Conservation (phyloP, 768 basidiomycete species). For the Leucosporidium creatinivorum region DNA sequence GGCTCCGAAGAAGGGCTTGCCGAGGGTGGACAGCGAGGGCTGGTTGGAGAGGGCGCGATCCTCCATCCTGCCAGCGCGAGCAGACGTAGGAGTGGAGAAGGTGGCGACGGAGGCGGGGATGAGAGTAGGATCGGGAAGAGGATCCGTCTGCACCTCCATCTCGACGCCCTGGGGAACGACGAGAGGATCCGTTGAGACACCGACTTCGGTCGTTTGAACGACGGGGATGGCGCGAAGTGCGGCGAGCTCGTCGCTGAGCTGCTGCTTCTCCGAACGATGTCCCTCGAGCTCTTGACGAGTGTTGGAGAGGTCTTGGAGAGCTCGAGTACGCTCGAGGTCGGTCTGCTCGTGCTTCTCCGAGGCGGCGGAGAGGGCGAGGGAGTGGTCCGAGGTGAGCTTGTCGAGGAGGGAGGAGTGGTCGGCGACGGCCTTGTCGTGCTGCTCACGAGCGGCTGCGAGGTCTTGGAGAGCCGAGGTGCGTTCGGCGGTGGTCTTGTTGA, state of each 20-base stretch:
- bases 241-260: background rate
- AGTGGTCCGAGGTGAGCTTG: no score
- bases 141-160: constrained; percentile 16
- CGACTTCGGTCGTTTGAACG: constrained; percentile 13
- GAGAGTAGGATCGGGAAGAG: background rate
- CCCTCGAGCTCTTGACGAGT: no score
- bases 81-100: background rate
- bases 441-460: background rate
- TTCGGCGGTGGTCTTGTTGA: no score
- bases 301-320: background rate
- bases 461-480: background rate
- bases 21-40: constrained; percentile 16
- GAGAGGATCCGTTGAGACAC: constrained; percentile 8
- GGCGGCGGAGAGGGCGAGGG: no score
- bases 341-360: no score
- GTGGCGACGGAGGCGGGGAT: constrained; percentile 1
- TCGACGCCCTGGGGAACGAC: background rate
- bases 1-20: no score
- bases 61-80: constrained; percentile 14
- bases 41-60: constrained; percentile 26
- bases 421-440: background rate
- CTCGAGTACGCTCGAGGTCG: background rate
- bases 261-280: no score
- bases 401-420: no score
- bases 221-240: background rate